Conservation (phyloP, 352 stramenopile species). For the Ophiocytium majus region DNA sequence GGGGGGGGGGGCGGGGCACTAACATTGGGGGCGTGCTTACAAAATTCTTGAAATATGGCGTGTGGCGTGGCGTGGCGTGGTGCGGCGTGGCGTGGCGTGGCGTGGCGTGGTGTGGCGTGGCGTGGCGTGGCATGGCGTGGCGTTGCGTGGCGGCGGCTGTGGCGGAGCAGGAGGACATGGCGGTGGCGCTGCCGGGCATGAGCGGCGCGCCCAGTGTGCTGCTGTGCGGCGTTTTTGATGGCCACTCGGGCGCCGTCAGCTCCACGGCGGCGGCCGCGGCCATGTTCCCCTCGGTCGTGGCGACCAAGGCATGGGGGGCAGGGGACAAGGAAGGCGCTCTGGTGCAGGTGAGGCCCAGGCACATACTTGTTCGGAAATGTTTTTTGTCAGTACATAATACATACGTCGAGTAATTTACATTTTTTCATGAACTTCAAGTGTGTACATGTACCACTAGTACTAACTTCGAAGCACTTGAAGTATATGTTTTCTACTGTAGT, state of each 20-base stretch:
- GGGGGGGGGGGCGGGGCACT: too few species aligned
- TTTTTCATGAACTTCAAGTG: too few species aligned
- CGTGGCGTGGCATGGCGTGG: too few species aligned
- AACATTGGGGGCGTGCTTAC: too few species aligned
- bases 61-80: too few species aligned
- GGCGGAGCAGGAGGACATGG: conserved; percentile 14
- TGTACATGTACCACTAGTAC: neutral
- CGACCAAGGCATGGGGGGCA: neutral
- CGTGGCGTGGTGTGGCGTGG: too few species aligned
- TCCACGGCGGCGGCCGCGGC: conserved; percentile 26
- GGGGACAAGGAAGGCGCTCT: neutral
- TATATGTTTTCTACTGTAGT: conserved; percentile 19
- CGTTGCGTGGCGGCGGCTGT: too few species aligned
- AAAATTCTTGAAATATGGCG: too few species aligned
- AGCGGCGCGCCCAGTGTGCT: conserved; percentile 17
- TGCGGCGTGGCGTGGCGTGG: too few species aligned
- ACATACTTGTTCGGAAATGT: neutral
- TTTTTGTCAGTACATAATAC: too few species aligned
- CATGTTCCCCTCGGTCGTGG: neutral
- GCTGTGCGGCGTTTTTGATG: conserved; percentile 50
- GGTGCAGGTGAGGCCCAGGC: neutral
- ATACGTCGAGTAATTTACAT: too few species aligned
- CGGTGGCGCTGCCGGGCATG: neutral
- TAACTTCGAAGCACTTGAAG: neutral
- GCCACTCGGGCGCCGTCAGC: conserved; percentile 34